Base-by-base conservation (phyloP, 108 stramenopile species). In the Parmales sp. region DNA sequence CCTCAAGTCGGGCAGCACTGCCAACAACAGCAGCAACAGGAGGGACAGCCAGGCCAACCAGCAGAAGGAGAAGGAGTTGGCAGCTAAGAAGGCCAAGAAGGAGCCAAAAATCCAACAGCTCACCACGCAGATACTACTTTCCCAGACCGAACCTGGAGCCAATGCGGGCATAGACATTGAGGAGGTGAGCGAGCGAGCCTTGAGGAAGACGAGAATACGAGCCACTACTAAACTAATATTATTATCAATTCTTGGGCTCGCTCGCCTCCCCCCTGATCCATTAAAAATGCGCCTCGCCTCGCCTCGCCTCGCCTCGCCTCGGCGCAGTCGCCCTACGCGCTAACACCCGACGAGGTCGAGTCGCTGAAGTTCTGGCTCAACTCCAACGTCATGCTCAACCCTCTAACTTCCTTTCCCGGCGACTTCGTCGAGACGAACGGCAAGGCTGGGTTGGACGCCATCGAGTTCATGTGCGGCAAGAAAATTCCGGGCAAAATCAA, bases 391-490 rank as follows among this genome's bases (percentile, higher is more conserved):
- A 34, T 67, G 41, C 11, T 31, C 36, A 25, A 37, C 1, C 68
- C 64, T 8, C 19, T 77, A 34, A 26, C 64, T 20, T 0, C 13
- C 50, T 66, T 72, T 39, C 71, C 71, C 50, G 50, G 28, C 1
- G 65, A 66, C 50, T 48, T 65, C 38, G 1, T 72, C 49, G 79
- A 74, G 20, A 29, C 39, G 4, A 44, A 76, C 68, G 81, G 78
- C 25, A 41, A 49, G 16, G 67, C 63, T 16, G 74, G 74, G 0
- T 13, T 78, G 19, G 81, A 82, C 44, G 65, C 73, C 49, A 64
- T 82, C 37, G 81, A 80, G 63, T 45, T 26, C 13, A 68, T 82
- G 70, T 38, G 74, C 38, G 81, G 81, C 28, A 77, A 45, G 69
- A 51, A 69, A 39, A 46, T 81, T 20, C 75, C 77, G 0, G 77